Percentiles rank a stretch among this genome's conserved stretches.
Conservation (phyloP, 2,329 filamentous ascomycete genomes). For the Beauveria pseudobassiana region DNA sequence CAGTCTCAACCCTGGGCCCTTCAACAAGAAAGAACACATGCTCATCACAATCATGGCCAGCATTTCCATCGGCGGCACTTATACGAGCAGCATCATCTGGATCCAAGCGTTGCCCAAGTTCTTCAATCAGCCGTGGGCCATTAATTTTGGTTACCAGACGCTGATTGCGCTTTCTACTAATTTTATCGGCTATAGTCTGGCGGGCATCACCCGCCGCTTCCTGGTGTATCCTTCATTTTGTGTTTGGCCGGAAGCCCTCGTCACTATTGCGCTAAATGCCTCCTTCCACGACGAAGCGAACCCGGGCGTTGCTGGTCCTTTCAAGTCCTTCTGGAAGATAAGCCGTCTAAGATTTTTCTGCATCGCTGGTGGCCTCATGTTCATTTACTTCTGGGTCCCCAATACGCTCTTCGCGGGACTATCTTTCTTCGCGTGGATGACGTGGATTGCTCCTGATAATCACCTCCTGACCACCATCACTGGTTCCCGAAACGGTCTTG, state of each 20-base stretch:
- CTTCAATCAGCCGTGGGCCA: conserved; percentile 9
- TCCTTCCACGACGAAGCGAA: conserved; percentile 16
- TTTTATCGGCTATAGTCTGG: conserved; percentile 44
- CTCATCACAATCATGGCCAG: conserved; percentile 51
- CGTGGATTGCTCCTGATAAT: conserved; percentile 40
- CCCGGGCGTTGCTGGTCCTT: conserved; percentile 20
- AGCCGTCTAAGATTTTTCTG: conserved; percentile 35
- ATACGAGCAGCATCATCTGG: conserved; percentile 39
- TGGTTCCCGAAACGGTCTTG: conserved; percentile 29
- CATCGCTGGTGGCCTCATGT: conserved; percentile 35
- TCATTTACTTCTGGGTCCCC: conserved; percentile 45
- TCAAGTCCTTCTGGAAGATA: conserved; percentile 26
- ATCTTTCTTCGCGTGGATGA: conserved; percentile 41
- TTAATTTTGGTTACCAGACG: conserved; percentile 37
- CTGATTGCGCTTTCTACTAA: conserved; percentile 39
- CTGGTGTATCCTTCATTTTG: conserved; percentile 41
- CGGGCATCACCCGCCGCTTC: conserved; percentile 38
- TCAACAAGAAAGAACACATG: conserved; percentile 48
- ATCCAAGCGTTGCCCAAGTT: conserved; percentile 23
- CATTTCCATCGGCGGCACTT: conserved; percentile 35
- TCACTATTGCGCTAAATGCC: conserved; percentile 36
- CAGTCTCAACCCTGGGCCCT: conserved; percentile 40
- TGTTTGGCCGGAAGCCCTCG: conserved; percentile 43
- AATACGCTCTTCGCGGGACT: conserved; percentile 40
- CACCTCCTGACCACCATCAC: conserved; percentile 26